Percentiles rank a stretch among this genome's conserved stretches.
These are phyloP conservation scores for Aureobasidium lini DNA, from an alignment of 2,329 filamentous ascomycete genomes.

Conservation along the genomic window DNA sequence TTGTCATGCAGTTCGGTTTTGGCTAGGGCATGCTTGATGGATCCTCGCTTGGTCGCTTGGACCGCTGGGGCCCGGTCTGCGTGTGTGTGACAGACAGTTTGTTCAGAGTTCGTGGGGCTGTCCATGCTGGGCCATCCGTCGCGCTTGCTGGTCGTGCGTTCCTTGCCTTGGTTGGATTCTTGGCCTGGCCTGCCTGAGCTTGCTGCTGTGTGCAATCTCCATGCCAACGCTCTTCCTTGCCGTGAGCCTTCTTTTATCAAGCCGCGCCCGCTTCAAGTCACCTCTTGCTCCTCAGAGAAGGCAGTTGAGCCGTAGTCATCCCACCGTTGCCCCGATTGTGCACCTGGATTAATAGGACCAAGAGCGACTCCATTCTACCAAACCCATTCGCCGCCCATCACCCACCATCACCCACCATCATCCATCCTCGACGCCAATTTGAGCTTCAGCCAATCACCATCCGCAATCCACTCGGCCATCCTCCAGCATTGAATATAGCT, in stretches of 20 bases:
- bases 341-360: neutral
- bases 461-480: neutral
- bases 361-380: neutral
- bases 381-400: neutral
- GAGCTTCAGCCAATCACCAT: neutral
- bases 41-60: constrained; percentile 7
- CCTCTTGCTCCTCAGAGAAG: constrained; percentile 5
- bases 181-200: constrained; percentile 14
- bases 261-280: constrained; percentile 7
- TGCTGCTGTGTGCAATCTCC: constrained; percentile 12
- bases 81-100: constrained; percentile 11
- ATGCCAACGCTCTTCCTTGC: constrained; percentile 15
- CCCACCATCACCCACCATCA: neutral
- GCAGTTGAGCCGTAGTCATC: constrained; percentile 10
- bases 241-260: constrained; percentile 14
- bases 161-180: constrained; percentile 14
- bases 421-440: neutral
- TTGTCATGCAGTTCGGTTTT: constrained; percentile 11
- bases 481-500: constrained; percentile 4
- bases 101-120: constrained; percentile 14
- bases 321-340: constrained; percentile 1
- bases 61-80: neutral
- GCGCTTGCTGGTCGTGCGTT: constrained; percentile 9
- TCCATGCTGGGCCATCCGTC: neutral
- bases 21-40: constrained; percentile 9